Percentiles rank a stretch among this genome's conserved stretches.
Evolutionary conservation across 495 filamentous ascomycete genomes (phyloP).

Genomic region (Aspergillus haitiensis): DNA sequence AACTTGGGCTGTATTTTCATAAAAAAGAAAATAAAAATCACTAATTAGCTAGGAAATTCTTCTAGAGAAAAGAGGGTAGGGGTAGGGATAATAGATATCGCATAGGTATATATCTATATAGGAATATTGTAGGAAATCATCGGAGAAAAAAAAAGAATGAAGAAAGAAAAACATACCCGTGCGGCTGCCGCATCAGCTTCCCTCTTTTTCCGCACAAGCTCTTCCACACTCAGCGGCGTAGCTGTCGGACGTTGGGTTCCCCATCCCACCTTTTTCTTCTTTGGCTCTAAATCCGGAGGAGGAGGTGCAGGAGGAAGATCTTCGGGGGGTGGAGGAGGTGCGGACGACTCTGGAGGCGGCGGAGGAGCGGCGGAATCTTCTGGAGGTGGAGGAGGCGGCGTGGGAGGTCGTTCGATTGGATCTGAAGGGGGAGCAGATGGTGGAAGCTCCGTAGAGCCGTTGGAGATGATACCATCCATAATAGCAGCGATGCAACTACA

Average conservation of each 20-base stretch:
- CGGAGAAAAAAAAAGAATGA: not conserved
- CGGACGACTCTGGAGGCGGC: constrained; percentile 43
- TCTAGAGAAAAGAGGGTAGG: not conserved
- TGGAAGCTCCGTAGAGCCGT: constrained; percentile 22
- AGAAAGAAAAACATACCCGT: constrained; percentile 52
- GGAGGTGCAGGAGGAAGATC: constrained; percentile 52
- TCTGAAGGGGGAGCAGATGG: constrained; percentile 39
- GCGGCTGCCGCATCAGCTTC: constrained; percentile 75
- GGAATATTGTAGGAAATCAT: not conserved
- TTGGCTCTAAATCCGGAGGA: constrained; percentile 41
- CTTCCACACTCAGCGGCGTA: constrained; percentile 70
- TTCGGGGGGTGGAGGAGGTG: constrained; percentile 61
- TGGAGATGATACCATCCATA: constrained; percentile 33
- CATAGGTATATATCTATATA: too few relatives aligned
- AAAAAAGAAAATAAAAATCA: constrained; percentile 16
- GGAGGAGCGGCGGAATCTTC: constrained; percentile 45
- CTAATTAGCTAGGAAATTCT: constrained; percentile 20
- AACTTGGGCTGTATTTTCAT: constrained; percentile 71
- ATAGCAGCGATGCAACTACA: constrained; percentile 3
- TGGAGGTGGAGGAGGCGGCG: constrained; percentile 60
- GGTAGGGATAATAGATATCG: too few relatives aligned
- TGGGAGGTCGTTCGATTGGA: constrained; percentile 35
- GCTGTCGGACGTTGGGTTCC: constrained; percentile 39
- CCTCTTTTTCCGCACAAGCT: constrained; percentile 74
- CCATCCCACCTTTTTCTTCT: constrained; percentile 61